Evolutionary conservation across 768 basidiomycete species (phyloP), one percentile per base, ranked within the genome.

Genomic region (Daedaleopsis nitida): DNA sequence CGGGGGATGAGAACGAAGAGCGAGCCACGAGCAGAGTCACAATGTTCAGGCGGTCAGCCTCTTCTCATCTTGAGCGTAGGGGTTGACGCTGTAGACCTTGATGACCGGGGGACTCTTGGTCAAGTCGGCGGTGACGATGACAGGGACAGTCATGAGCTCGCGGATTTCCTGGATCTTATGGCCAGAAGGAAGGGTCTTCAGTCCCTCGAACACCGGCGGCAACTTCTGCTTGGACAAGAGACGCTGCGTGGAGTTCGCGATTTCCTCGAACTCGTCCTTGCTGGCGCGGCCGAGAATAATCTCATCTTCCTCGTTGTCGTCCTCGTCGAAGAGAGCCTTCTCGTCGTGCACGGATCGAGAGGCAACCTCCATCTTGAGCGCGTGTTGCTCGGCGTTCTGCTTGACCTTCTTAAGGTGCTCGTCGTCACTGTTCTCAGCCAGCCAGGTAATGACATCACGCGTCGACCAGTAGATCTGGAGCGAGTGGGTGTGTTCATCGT

Each of bases 21-120:
- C 42, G 42, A 7, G 27, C 27, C 3, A 32, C 27, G 27, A 32
- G 27, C 27, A 32, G 7, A 42, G 35, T 24, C 34, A 39, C 8
- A 34, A 13, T 45, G 48, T 60, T 60, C 32, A 58, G 21, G 54
- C 60, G 35, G 32, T 23, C 47, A 38, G 27, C 62, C 68, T 58
- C 60, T 80, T 80, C 74, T 83, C 83, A 65, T 78, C 75, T 62
- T 83, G 82, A 44, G 92, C 88, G 74, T 92, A 96, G 9, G 94
- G 94, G 72, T 95, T 95, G 70, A 94, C 91, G 69, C 93, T 94
- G 81, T 95, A 95, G 59, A 98, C 94, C 76, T 97, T 96, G 81
- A 98, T 91, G 69, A 98, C 92, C 5, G 95, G 95, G 43, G 95
- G 95, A 67, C 91, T 94, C 85, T 96, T 97, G 63, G 93, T 94